Evolutionary conservation across 495 filamentous ascomycete species (phyloP).

Genomic region (Annulohypoxylon stygium): DNA sequence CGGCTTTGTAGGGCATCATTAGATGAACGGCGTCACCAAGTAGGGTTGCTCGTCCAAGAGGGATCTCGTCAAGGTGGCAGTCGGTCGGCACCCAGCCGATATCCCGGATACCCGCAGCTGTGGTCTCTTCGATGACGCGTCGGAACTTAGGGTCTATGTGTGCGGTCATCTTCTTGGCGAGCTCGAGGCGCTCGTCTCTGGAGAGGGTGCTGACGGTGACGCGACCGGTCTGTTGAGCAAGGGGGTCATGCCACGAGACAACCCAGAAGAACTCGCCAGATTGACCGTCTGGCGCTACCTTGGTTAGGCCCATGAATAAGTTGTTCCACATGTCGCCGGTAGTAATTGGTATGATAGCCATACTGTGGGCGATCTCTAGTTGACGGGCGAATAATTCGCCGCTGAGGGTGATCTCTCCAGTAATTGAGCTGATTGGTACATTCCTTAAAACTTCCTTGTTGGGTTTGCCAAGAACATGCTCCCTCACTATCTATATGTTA

Average conservation of each 20-base stretch:
- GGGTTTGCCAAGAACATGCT: conserved; percentile 53
- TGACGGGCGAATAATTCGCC: conserved; percentile 46
- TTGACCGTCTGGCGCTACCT: conserved; percentile 37
- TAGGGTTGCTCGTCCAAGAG: conserved; percentile 56
- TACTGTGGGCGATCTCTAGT: conserved; percentile 48
- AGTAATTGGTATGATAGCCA: conserved; percentile 42
- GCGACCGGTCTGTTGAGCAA: conserved; percentile 37
- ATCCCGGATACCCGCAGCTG: conserved; percentile 32
- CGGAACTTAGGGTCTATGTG: conserved; percentile 44
- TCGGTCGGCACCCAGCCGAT: conserved; percentile 42
- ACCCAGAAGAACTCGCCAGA: conserved; percentile 52
- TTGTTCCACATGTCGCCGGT: conserved; percentile 38
- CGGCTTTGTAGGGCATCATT: conserved; percentile 64
- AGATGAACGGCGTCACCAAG: conserved; percentile 68
- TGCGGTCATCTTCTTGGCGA: conserved; percentile 39
- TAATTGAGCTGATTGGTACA: conserved; percentile 46
- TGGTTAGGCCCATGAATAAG: conserved; percentile 44
- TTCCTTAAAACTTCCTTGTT: conserved; percentile 41
- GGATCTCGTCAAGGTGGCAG: conserved; percentile 46
- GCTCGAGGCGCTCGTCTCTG: conserved; percentile 35
- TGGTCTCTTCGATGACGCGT: conserved; percentile 42
- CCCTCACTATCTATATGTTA: conserved; percentile 37
- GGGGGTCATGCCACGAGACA: conserved; percentile 40
- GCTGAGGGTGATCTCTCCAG: conserved; percentile 44
- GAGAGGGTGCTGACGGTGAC: conserved; percentile 26